Conservation (phyloP, 345 rosid genomes). For the Punica granatum region DNA sequence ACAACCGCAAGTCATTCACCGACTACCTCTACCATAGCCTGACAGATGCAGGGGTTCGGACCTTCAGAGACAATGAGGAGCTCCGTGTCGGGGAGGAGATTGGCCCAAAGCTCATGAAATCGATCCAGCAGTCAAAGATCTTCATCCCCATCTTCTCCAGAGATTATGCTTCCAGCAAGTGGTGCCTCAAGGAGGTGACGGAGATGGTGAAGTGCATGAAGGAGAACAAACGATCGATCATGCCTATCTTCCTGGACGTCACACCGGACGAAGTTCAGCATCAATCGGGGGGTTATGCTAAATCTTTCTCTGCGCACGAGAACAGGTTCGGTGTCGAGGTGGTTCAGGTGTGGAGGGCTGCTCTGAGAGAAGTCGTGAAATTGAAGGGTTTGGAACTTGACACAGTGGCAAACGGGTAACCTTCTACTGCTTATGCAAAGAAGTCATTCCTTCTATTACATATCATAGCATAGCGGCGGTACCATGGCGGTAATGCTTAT, state of each 20-base stretch:
- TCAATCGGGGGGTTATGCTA: not conserved
- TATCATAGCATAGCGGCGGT: no score
- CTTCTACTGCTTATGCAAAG: no score
- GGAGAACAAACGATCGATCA: not conserved
- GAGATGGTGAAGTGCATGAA: conserved; percentile 1
- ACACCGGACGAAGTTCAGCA: not conserved
- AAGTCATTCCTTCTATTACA: no score
- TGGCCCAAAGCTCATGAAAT: not conserved
- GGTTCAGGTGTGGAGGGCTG: not conserved
- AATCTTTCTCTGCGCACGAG: not conserved
- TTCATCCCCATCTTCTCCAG: not conserved
- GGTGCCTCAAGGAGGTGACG: conserved; percentile 1
- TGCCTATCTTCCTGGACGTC: not conserved
- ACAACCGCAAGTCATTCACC: not conserved
- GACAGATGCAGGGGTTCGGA: not conserved
- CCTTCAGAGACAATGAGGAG: conserved; percentile 4
- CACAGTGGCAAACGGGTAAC: no score
- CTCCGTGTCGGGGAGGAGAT: not conserved
- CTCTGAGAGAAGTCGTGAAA: no score
- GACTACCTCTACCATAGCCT: not conserved
- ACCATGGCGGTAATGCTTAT: no score
- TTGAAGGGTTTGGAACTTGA: no score
- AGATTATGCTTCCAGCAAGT: not conserved
- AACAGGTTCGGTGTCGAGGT: not conserved
- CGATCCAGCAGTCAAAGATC: not conserved